Percentiles rank a stretch among this genome's conserved stretches.
These are phyloP conservation scores for Xylaria sp. DNA, from an alignment of 2,329 filamentous ascomycete genomes.

Conservation along the genomic window DNA sequence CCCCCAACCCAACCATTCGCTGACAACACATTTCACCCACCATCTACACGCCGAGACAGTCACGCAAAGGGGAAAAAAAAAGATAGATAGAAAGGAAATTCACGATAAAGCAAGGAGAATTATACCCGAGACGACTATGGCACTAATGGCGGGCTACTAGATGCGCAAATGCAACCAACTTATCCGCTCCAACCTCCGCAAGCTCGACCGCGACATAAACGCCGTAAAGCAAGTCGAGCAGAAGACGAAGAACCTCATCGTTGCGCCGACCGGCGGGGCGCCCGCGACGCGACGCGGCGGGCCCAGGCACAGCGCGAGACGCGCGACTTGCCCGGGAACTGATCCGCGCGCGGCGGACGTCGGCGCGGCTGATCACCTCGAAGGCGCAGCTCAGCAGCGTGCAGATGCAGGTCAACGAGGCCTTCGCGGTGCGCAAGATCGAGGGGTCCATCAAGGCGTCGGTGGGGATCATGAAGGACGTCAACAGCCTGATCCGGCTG, in stretches of 20 bases:
- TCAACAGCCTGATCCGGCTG: constrained; percentile 82
- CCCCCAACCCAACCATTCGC: constrained; percentile 4
- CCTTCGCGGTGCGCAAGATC: constrained; percentile 93
- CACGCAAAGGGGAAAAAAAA: background rate
- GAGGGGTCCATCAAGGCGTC: constrained; percentile 87
- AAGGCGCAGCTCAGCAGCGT: constrained; percentile 93
- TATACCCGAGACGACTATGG: background rate
- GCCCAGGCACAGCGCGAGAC: constrained; percentile 82
- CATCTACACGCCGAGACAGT: background rate
- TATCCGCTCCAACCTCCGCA: constrained; percentile 87
- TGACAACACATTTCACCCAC: constrained; percentile 11
- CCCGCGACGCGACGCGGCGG: constrained; percentile 78
- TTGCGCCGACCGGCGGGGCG: constrained; percentile 82
- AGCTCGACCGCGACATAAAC: constrained; percentile 90
- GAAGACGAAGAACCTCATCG: constrained; percentile 85
- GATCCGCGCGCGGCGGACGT: constrained; percentile 79
- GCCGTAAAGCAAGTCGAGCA: constrained; percentile 78
- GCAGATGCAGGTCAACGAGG: constrained; percentile 97
- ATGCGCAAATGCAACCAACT: constrained; percentile 94
- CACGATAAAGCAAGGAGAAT: background rate
- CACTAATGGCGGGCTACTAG: constrained; percentile 52
- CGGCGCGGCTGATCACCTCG: constrained; percentile 76
- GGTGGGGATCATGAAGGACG: constrained; percentile 95
- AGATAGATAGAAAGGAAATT: background rate
- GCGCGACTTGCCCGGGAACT: constrained; percentile 89